Evolutionary conservation across 1,284 basidiomycete species (phyloP), one percentile per base, ranked within the genome.

Genomic region (Kwoniella shivajii): DNA sequence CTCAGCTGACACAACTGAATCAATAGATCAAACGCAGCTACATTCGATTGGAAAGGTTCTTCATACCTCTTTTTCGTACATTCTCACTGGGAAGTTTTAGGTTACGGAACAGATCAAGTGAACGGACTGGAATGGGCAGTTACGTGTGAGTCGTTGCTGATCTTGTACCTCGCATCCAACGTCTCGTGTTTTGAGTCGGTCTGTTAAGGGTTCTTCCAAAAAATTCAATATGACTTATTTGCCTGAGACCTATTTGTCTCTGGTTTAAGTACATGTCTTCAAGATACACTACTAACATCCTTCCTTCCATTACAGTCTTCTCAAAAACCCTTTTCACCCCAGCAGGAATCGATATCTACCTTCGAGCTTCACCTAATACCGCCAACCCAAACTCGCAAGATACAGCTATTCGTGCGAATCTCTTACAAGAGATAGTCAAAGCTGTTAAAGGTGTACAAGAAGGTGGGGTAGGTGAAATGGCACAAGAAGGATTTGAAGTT

Each of bases 301-400:
- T 37, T 18, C 10, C 31, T 16, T 5, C 18, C 31, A 36, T n/a
- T 7, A 4, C 36, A 77, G 76, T 77, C 68, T 84, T 84, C 67
- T 79, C 79, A 44, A 80, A 79, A 68, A 82, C 82, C 22, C 66
- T 83, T 33, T 83, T 84, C 72, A 83, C 82, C 2, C 81, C 82
- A 7, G 77, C 78, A 20, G 83, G 83, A 2, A 67, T 83, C 31
- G 82, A 84, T 62, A 73, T 84, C 34, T 82, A 82, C 59, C 64
- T 80, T 33, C 72, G 81, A 11, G 34, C 55, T 1, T 55, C 54
- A 11, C 45, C 61, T 22, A 36, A 54, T 10, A 14, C 48, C 14
- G 30, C 56, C 11, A 42, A 34, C 3, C 36, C 56, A 13, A 50
- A 37, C 3, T 31, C 50, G 18, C 27, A 47, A 9, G 55, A 56